Percentiles rank a stretch among this genome's conserved stretches.
These are phyloP conservation scores for Clarireedia monteithiana DNA, from an alignment of 2,329 filamentous ascomycete genomes.

Conservation along the genomic window DNA sequence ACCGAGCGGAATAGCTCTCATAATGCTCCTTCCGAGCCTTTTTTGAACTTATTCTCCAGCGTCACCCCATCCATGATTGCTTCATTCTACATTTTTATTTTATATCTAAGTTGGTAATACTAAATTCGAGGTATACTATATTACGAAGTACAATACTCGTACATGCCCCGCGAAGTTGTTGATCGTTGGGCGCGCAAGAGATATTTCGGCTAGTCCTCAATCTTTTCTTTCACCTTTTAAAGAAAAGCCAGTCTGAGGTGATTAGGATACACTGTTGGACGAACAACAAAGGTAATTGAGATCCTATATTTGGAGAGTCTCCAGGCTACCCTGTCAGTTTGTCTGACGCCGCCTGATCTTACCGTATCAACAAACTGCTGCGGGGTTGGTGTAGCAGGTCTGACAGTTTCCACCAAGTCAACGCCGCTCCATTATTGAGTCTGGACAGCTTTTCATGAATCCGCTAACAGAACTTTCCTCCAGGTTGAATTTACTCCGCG, in stretches of 20 bases:
- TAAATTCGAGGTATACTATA: not conserved
- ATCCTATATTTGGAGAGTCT: not conserved
- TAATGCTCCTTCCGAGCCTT: too few relatives aligned
- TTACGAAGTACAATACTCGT: slow-evolving; percentile 37
- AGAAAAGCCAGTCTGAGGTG: not conserved
- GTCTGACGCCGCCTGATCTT: not conserved
- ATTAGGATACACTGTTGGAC: not conserved
- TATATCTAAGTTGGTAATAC: not conserved
- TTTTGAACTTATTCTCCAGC: not conserved
- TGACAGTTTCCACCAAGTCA: not conserved
- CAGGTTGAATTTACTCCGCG: not conserved
- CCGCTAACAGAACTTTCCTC: slow-evolving; percentile 6
- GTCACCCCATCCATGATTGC: not conserved
- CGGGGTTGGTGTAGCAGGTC: not conserved
- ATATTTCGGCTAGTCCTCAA: slow-evolving; percentile 33
- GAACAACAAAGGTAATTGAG: slow-evolving; percentile 2
- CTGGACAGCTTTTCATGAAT: not conserved
- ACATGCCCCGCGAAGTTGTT: slow-evolving; percentile 46
- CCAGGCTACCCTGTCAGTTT: not conserved
- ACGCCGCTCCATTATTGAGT: not conserved
- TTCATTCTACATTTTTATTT: not conserved
- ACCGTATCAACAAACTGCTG: not conserved
- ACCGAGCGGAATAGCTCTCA: too few relatives aligned
- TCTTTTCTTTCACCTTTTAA: slow-evolving; percentile 2
- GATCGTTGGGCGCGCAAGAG: slow-evolving; percentile 40